Base-by-base conservation (phyloP, 176 grass and related monocot species). In the Oryza glumipatula region DNA sequence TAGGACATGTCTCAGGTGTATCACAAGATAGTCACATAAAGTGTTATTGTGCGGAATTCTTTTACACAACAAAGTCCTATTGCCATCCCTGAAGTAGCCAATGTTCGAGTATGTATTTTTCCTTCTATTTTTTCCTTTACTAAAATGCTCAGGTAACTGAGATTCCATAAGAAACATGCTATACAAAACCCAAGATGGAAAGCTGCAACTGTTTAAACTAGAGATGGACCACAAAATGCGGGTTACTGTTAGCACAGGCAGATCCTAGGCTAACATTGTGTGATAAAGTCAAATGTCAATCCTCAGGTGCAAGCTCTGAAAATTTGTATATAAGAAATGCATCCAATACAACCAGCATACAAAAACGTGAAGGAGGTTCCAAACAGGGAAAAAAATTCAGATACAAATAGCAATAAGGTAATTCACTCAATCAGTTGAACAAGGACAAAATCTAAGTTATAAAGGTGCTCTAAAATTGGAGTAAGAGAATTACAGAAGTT, bases 231-330 rank as follows among this genome's bases (percentile, higher is more conserved):
- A 82, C 17, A 12, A 24, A 44, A 82, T 73, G 80, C 2, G 16
- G 52, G 54, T 41, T 70, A 72, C 9, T 39, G 67, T 22, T 65
- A 49, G 66, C 4, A 51, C 26, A 81, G 12, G 17, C 43, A 81
- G 24, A 30, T 32, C n/a, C 32, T 56, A 68, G 21, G 32, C 54
- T 38, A 86, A n/a, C 14, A 19, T 26, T 10, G 21, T 51, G n/a
- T 32, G 69, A 58, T 45, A n/a, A 41, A 33, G 45, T 17, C 30
- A 81, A 52, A 8, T 10, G 56, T 46, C 44, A 46, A 35, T 85
- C 56, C 35, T 85, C 45, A 70, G 61, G 48, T 19, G 21, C 75
- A 88, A 56, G 3, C 51, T 73, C 9, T 47, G 54, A 78, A 14
- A 77, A 52, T 60, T 72, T 67, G 56, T 76, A 52, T 43, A 54